Evolutionary conservation across 306 rosid genomes (phyloP).

Genomic region (Benincasa hispida): DNA sequence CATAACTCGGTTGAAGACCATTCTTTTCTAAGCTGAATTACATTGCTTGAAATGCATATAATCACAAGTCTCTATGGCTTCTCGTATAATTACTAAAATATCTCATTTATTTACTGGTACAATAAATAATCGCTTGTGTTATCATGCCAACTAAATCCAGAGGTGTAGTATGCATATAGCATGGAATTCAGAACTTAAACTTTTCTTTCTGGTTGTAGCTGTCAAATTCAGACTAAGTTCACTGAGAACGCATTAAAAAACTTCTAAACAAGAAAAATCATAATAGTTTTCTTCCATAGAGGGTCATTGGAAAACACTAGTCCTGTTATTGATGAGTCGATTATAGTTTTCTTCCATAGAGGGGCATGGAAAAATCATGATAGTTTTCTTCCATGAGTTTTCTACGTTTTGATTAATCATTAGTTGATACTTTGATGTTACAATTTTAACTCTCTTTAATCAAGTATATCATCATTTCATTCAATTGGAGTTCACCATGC

Average conservation of each 20-base stretch:
- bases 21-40: neutral
- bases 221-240: neutral
- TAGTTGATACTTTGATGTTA: neutral
- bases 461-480: neutral
- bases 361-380: too few species aligned
- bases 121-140: neutral
- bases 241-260: neutral
- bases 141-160: neutral
- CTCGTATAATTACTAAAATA: neutral
- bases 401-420: neutral
- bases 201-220: neutral
- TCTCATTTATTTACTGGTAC: neutral
- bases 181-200: neutral
- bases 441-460: neutral
- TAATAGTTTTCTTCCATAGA: too few species aligned
- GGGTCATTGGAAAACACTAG: too few species aligned
- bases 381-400: too few species aligned
- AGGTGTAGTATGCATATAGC: neutral
- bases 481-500: neutral
- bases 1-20: neutral
- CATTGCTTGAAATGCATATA: neutral
- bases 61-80: neutral
- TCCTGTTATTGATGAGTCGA: too few species aligned
- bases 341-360: too few species aligned
- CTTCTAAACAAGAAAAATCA: neutral